Percentiles rank a stretch among this genome's conserved stretches.
Conservation (phyloP, 208 protist genomes). For the Leishmania turanica region DNA sequence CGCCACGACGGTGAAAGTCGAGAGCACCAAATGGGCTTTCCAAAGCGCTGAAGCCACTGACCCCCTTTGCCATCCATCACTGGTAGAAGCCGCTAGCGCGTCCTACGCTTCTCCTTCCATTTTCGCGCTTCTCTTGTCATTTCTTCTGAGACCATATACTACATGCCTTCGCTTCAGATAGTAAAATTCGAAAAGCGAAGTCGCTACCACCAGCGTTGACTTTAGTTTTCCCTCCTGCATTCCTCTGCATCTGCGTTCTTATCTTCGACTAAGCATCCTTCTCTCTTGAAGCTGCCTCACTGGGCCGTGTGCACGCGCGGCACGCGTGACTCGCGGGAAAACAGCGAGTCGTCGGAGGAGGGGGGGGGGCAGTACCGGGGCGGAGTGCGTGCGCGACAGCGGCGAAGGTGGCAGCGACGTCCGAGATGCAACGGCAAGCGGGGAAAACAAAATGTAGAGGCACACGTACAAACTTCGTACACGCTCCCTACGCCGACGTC, state of each 20-base stretch:
- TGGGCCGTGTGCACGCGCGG: not conserved
- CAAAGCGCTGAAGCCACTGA: not conserved
- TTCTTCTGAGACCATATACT: not conserved
- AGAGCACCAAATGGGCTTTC: not conserved
- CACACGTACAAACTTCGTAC: not conserved
- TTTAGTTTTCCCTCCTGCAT: not conserved
- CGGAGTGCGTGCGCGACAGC: not conserved
- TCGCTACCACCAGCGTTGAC: not conserved
- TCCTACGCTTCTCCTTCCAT: not conserved
- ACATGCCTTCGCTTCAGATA: not conserved
- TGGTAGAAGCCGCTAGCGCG: not conserved
- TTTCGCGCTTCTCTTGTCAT: not conserved
- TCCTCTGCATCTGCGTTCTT: too few species aligned
- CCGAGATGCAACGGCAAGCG: not conserved
- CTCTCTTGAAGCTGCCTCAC: not conserved
- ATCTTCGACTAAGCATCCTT: not conserved
- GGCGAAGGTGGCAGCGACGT: not conserved
- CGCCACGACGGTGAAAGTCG: not conserved
- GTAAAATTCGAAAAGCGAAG: not conserved
- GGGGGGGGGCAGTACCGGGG: not conserved
- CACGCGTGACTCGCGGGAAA: not conserved
- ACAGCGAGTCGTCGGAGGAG: not conserved
- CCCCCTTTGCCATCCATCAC: not conserved
- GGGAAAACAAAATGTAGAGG: not conserved
- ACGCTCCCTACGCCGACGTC: not conserved